Evolutionary conservation across 2,329 filamentous ascomycete species (phyloP).

Genomic region (Lasiodiplodia sp.): DNA sequence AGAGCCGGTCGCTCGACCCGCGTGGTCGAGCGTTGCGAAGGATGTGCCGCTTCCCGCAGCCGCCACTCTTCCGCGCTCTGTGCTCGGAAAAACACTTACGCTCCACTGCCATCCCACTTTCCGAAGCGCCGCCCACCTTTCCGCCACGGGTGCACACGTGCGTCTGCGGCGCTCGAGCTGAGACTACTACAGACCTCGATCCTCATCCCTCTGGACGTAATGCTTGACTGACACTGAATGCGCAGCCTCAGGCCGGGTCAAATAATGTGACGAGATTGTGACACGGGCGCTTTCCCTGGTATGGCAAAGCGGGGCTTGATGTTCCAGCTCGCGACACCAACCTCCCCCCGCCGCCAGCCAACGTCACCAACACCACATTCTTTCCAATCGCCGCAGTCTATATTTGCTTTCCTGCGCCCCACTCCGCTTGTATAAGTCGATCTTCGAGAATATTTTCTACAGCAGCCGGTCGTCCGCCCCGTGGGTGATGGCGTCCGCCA

Average conservation of each 20-base stretch:
- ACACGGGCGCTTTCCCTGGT: constrained; percentile 3
- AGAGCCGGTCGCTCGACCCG: neutral
- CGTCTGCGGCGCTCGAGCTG: neutral
- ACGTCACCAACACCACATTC: neutral
- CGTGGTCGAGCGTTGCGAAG: neutral
- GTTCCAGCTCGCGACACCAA: constrained; percentile 18
- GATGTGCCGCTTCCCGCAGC: neutral
- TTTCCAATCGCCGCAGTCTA: neutral
- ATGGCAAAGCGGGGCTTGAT: constrained; percentile 19
- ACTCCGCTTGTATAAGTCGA: too few relatives aligned
- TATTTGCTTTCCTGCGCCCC: neutral
- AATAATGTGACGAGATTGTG: neutral
- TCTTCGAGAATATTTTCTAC: neutral
- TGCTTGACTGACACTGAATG: neutral
- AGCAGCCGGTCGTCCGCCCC: constrained; percentile 13
- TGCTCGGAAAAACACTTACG: constrained; percentile 18
- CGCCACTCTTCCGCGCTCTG: neutral
- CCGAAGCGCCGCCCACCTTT: constrained; percentile 13
- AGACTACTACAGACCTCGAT: neutral
- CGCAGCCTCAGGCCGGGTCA: neutral
- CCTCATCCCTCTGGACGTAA: neutral
- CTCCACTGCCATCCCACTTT: constrained; percentile 6
- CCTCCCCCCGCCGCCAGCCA: constrained; percentile 19
- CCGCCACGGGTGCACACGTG: neutral
- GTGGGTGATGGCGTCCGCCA: constrained; percentile 22